Evolutionary conservation across 352 stramenopile species (phyloP).

Genomic region (Lagenidium giganteum): DNA sequence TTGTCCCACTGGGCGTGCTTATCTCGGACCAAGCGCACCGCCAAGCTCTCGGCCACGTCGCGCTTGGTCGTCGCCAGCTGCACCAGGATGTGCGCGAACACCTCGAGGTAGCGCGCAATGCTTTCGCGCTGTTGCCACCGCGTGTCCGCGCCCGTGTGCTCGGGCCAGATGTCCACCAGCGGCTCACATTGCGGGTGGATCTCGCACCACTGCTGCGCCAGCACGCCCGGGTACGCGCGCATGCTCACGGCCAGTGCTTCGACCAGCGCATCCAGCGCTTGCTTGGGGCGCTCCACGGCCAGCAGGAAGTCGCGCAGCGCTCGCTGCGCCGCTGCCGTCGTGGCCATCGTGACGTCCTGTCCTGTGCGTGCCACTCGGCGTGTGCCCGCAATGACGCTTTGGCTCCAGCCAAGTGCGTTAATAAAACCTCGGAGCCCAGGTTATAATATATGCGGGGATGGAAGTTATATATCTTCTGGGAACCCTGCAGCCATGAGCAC

Average conservation of each 20-base stretch:
- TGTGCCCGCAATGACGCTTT: too few relatives aligned
- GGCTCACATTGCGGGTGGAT: conserved; percentile 52
- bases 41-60: conserved; percentile 50
- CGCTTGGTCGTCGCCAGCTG: conserved; percentile 14
- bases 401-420: too few relatives aligned
- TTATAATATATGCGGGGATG: too few relatives aligned
- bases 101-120: conserved; percentile 60
- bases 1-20: conserved; percentile 65
- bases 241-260: conserved; percentile 6
- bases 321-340: conserved; percentile 13
- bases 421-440: too few relatives aligned
- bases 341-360: too few relatives aligned
- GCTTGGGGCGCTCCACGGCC: conserved; percentile 42
- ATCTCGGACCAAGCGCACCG: conserved; percentile 60
- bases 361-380: too few relatives aligned
- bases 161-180: conserved; percentile 61
- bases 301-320: conserved; percentile 66
- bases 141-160: conserved; percentile 32
- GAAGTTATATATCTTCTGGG: too few relatives aligned
- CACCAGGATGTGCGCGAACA: conserved; percentile 36
- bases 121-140: conserved; percentile 68
- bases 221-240: conserved; percentile 19
- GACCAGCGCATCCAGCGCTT: conserved; percentile 55
- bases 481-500: too few relatives aligned
- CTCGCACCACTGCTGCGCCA: too few relatives aligned